Evolutionary conservation across 2,329 filamentous ascomycete genomes (phyloP).

Genomic region (Aspergillaceae sp.): DNA sequence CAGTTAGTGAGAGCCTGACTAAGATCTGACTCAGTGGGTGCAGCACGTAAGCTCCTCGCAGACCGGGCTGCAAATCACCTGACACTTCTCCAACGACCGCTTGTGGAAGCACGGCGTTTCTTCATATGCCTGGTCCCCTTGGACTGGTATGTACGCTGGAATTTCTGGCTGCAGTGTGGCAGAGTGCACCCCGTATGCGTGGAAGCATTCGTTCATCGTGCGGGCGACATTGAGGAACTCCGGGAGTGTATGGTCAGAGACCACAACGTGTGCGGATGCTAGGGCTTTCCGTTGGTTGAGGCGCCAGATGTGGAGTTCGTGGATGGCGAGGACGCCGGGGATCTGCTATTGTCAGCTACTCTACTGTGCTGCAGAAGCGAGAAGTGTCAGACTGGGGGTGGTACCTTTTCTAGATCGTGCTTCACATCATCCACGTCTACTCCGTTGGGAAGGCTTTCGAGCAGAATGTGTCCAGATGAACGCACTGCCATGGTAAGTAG

Average conservation of each 20-base stretch:
- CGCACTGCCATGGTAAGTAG: conserved; percentile 14
- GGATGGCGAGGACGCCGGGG: conserved; percentile 56
- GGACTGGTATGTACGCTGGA: conserved; percentile 8
- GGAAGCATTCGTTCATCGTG: conserved; percentile 59
- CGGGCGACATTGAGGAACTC: conserved; percentile 54
- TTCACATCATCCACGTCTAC: conserved; percentile 56
- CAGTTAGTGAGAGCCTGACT: too few species aligned
- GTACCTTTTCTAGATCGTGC: conserved; percentile 58
- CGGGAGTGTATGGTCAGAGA: conserved; percentile 49
- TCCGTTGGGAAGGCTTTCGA: conserved; percentile 56
- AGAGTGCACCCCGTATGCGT: conserved; percentile 65
- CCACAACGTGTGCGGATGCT: conserved; percentile 60
- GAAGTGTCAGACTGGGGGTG: background rate
- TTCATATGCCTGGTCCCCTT: conserved; percentile 5
- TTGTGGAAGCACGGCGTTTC: conserved; percentile 3
- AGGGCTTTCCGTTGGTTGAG: conserved; percentile 62
- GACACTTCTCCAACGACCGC: conserved; percentile 34
- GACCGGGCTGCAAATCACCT: conserved; percentile 44
- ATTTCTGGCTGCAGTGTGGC: conserved; percentile 62
- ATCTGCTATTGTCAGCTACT: conserved; percentile 38
- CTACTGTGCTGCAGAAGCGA: too few species aligned
- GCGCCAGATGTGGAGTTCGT: conserved; percentile 67
- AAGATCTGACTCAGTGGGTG: conserved; percentile 10
- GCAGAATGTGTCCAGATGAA: conserved; percentile 51
- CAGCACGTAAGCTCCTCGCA: conserved; percentile 49